phyloP scores from a whole-genome alignment of 108 stramenopile genomes.

The Cyclotella distinguenda region DNA sequence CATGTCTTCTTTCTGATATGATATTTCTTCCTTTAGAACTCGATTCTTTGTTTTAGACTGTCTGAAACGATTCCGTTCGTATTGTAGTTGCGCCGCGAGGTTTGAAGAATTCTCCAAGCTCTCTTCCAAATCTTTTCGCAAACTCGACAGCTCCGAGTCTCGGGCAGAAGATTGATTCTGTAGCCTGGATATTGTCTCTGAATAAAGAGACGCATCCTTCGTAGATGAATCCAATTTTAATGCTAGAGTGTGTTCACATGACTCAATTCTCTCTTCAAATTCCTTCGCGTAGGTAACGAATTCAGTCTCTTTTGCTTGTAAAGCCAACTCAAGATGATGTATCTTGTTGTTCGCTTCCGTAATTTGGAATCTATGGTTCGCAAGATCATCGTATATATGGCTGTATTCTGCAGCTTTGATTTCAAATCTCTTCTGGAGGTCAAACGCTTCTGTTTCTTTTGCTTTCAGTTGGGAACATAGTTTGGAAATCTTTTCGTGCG shows the following conservation, averaged over 20 bases:
- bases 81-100: neutral
- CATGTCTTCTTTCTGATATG: neutral
- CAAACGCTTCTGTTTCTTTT: neutral
- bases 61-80: neutral
- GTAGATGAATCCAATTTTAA: neutral
- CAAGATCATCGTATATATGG: neutral
- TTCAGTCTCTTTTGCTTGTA: neutral
- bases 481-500: neutral
- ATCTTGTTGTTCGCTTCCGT: neutral
- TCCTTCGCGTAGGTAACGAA: neutral
- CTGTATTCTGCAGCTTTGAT: neutral
- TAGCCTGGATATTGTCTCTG: neutral
- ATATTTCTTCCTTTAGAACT: neutral
- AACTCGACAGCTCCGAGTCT: neutral
- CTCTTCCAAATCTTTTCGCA: neutral
- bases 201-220: neutral
- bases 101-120: neutral
- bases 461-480: neutral
- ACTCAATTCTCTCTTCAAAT: neutral
- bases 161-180: neutral
- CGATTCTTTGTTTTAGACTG: neutral
- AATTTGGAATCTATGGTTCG: neutral
- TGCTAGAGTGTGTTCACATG: neutral
- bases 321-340: neutral
- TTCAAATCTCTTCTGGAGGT: neutral